Percentiles rank a stretch among this genome's conserved stretches.
These are phyloP conservation scores for Perkinsus olseni DNA, from an alignment of 169 alveolate species.

Conservation along the genomic window DNA sequence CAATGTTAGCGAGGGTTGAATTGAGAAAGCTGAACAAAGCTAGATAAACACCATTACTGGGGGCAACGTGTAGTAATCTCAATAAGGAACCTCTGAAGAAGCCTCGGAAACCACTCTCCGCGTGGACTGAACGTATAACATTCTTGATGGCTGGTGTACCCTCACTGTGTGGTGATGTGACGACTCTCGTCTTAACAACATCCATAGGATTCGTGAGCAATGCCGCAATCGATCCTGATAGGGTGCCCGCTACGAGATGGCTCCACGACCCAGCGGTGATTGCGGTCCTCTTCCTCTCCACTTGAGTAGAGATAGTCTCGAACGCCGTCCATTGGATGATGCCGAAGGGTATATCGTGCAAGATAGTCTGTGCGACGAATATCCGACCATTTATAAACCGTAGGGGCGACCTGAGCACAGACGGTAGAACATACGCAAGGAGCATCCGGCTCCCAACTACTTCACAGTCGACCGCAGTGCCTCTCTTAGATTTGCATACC, in stretches of 20 bases:
- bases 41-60: neutral
- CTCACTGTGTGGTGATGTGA: neutral
- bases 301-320: neutral
- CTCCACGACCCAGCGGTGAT: neutral
- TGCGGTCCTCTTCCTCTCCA: neutral
- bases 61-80: neutral
- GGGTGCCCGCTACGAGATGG: neutral
- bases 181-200: neutral
- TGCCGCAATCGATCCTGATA: neutral
- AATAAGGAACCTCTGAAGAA: neutral
- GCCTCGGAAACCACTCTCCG: neutral
- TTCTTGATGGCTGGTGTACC: neutral
- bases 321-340: neutral
- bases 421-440: neutral
- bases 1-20: neutral
- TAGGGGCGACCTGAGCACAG: neutral
- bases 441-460: neutral
- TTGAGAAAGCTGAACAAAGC: neutral
- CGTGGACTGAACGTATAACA: neutral
- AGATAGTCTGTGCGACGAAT: neutral
- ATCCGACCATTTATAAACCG: neutral
- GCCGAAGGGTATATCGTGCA: neutral
- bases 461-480: neutral
- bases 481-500: neutral
- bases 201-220: neutral